These are phyloP conservation scores for Suhomyces kunorum DNA, from an alignment of 1,139 yeast species.

Conservation along the genomic window DNA sequence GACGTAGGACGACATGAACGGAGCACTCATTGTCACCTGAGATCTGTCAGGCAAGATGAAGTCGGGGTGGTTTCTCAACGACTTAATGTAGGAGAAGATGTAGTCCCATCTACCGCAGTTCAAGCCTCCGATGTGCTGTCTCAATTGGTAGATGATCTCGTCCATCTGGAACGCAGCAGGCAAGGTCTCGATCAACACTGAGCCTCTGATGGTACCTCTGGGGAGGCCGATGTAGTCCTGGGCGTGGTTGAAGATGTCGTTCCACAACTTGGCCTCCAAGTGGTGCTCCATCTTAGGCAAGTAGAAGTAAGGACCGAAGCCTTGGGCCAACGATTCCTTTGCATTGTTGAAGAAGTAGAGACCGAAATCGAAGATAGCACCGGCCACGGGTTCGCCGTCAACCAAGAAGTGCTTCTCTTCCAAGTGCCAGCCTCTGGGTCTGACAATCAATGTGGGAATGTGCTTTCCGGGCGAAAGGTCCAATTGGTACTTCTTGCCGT, in stretches of 20 bases:
- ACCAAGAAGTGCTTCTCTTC: conserved; percentile 70
- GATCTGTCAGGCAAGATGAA: conserved; percentile 30
- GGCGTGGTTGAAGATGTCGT: conserved; percentile 30
- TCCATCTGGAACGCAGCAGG: conserved; percentile 37
- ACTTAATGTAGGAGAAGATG: conserved; percentile 31
- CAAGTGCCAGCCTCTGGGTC: conserved; percentile 89
- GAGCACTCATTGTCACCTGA: conserved; percentile 30
- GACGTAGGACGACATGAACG: conserved; percentile 31
- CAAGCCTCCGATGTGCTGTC: conserved; percentile 31
- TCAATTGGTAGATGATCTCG: conserved; percentile 32
- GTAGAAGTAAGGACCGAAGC: conserved; percentile 33
- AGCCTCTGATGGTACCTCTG: conserved; percentile 32
- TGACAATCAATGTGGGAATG: conserved; percentile 74
- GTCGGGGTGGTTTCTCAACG: conserved; percentile 26
- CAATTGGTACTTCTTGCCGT: conserved; percentile 63
- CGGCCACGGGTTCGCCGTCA: conserved; percentile 75
- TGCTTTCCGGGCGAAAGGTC: conserved; percentile 55
- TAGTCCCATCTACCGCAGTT: conserved; percentile 38
- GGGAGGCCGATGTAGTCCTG: conserved; percentile 26
- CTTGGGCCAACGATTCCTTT: conserved; percentile 22
- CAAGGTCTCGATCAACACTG: conserved; percentile 33
- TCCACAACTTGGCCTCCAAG: conserved; percentile 34
- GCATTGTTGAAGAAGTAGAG: conserved; percentile 53
- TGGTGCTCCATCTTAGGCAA: conserved; percentile 35
- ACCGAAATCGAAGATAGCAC: conserved; percentile 77